A percentile compares a stretch with the other conserved stretches of the same genome.
phyloP scores from a whole-genome alignment of 2,329 filamentous ascomycete genomes.

The Colletotrichum shisoi region DNA sequence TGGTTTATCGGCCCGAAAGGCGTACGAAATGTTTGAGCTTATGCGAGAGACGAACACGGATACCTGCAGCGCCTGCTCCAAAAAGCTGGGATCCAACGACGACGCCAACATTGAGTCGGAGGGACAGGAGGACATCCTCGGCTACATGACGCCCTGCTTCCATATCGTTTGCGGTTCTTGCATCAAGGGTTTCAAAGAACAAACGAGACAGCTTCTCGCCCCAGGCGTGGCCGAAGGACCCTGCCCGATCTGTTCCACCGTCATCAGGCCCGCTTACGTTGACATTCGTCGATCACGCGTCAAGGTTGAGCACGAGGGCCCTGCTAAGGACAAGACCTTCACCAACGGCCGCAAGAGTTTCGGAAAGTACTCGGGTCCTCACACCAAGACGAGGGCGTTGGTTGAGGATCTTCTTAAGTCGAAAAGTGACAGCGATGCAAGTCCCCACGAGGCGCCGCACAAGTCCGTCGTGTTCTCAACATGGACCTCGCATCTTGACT shows the following conservation, averaged over 20 bases:
- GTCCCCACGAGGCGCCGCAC: conserved; percentile 74
- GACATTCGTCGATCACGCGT: conserved; percentile 71
- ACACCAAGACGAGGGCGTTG: conserved; percentile 89
- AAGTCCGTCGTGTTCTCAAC: conserved; percentile 95
- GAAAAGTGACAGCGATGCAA: conserved; percentile 66
- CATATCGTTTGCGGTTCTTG: conserved; percentile 84
- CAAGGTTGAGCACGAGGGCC: conserved; percentile 64
- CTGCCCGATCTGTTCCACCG: conserved; percentile 74
- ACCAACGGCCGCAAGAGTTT: conserved; percentile 50
- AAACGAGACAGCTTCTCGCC: conserved; percentile 54
- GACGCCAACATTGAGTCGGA: conserved; percentile 66
- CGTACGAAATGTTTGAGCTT: conserved; percentile 84
- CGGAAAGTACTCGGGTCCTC: conserved; percentile 80
- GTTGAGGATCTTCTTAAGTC: conserved; percentile 75
- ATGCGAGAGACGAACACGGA: conserved; percentile 84
- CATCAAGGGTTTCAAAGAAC: conserved; percentile 66
- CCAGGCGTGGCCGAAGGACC: conserved; percentile 54
- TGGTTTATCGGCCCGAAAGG: conserved; percentile 71
- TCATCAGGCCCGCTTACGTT: conserved; percentile 71
- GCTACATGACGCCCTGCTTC: conserved; percentile 85
- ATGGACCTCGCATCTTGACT: conserved; percentile 94
- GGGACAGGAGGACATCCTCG: conserved; percentile 70
- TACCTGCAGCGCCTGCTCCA: conserved; percentile 73
- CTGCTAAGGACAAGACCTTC: conserved; percentile 49
- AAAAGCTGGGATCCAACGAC: conserved; percentile 66